phyloP scores from a whole-genome alignment of 345 rosid genomes.

The Eucalyptus sp. region DNA sequence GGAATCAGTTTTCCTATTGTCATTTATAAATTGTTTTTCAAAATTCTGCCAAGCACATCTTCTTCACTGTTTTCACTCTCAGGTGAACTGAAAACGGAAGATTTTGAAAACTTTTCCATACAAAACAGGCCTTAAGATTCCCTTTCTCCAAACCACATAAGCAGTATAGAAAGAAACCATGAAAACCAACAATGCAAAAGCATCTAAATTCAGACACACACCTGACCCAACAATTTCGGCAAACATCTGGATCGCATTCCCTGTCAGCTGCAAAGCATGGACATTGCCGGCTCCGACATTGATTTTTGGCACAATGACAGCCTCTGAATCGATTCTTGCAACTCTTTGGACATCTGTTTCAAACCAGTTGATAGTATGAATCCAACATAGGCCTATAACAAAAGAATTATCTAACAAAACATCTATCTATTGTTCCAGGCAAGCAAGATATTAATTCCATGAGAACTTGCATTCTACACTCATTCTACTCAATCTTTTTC shows the following conservation, averaged over 20 bases:
- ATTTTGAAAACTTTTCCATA: background rate
- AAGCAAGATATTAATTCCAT: background rate
- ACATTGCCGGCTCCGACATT: constrained; percentile 98
- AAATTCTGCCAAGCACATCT: background rate
- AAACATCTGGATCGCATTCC: constrained; percentile 99
- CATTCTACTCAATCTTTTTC: background rate
- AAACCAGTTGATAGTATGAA: background rate
- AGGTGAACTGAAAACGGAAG: background rate
- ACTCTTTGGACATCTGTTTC: constrained; percentile 79
- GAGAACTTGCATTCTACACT: background rate
- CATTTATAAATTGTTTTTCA: background rate
- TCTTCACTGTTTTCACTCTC: background rate
- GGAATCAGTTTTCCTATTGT: background rate
- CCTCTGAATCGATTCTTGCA: constrained; percentile 99
- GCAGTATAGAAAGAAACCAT: background rate
- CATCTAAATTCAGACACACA: constrained; percentile 19
- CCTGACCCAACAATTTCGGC: constrained; percentile 99
- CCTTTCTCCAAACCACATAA: background rate
- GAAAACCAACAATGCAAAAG: background rate
- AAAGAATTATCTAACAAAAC: background rate
- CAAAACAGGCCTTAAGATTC: background rate
- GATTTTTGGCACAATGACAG: constrained; percentile 99
- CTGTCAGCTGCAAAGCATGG: constrained; percentile 99
- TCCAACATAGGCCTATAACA: background rate
- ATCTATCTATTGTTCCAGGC: background rate